Base-by-base conservation (phyloP, 257 asterid genomes). In the Ajuga chamaepitys region DNA sequence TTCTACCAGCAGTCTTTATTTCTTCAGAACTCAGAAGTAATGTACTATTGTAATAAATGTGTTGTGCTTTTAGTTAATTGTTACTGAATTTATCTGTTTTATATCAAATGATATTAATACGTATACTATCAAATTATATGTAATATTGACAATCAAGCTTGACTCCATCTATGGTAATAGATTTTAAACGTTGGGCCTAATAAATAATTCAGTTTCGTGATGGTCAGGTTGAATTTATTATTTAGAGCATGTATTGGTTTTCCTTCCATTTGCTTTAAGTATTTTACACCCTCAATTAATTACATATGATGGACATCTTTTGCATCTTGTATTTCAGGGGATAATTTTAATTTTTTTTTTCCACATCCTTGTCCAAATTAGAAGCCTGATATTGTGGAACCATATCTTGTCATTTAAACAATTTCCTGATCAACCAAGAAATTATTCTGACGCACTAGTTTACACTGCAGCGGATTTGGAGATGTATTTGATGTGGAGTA, bases 401-500 rank as follows among this genome's bases (percentile, higher is more conserved):
- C 45, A 35, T 34, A 41, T 48, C 59, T 62, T 57, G 45, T 42
- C 17, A 24, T 68, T 24, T 66, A 21, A 13, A 34, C 56, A 22
- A 47, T 56, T 48, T 62, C 62, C 61, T 18, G 18, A 16, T 24
- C 35, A 28, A 41, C 28, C 25, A 42, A 72, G 30, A 26, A 38
- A 50, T 46, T 59, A 18, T 61, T 56, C 55, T 76, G 67, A 71
- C 59, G 38, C 28, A 13, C 67, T 42, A 63, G 70, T 46, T 67
- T 37, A 26, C 17, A 18, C 35, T 73, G 77, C 93, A 90, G 99
- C 67, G 96, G 86, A 60, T 94, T 94, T 75, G 88, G 69, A 74
- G 98, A 94, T 71, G 89, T 90, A 32, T 90, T 88, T 78, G 95
- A 90, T 72, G 97, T 94, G 73, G 98, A 90, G 28, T 83, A 82